phyloP scores from a whole-genome alignment of 2,329 filamentous ascomycete genomes.

The Penicillium sp. region DNA sequence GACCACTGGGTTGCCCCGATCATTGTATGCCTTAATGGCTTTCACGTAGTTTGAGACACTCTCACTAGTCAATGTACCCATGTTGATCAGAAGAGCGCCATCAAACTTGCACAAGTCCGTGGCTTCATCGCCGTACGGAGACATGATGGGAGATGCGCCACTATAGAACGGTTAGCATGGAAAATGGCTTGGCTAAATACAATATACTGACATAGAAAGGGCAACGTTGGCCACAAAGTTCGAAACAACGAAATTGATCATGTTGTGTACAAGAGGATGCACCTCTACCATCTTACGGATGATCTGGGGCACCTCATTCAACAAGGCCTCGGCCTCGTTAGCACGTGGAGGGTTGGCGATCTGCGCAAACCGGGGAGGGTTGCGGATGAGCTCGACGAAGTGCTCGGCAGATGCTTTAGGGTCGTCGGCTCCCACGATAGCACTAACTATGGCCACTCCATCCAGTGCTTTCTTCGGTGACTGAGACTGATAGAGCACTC shows the following conservation, averaged over 20 bases:
- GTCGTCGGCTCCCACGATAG: conserved; percentile 71
- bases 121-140: conserved; percentile 80
- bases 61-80: conserved; percentile 83
- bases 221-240: conserved; percentile 93
- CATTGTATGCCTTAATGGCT: conserved; percentile 79
- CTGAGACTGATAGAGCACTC: conserved; percentile 69
- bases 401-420: conserved; percentile 61
- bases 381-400: conserved; percentile 57
- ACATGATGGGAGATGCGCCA: conserved; percentile 91
- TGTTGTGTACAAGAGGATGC: conserved; percentile 84
- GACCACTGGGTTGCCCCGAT: conserved; percentile 68
- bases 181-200: not conserved
- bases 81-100: conserved; percentile 84
- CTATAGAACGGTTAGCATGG: conserved; percentile 27
- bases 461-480: conserved; percentile 61
- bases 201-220: conserved; percentile 57
- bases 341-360: conserved; percentile 25
- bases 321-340: conserved; percentile 27
- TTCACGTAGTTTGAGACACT: conserved; percentile 68
- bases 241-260: conserved; percentile 95
- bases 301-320: conserved; percentile 43
- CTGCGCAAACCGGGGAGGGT: conserved; percentile 33
- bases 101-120: conserved; percentile 72
- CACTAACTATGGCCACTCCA: conserved; percentile 85
- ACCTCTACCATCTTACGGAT: conserved; percentile 60